These are phyloP conservation scores for Vaccinium macrocarpon DNA, from an alignment of 148 eudicot genomes.

Conservation along the genomic window DNA sequence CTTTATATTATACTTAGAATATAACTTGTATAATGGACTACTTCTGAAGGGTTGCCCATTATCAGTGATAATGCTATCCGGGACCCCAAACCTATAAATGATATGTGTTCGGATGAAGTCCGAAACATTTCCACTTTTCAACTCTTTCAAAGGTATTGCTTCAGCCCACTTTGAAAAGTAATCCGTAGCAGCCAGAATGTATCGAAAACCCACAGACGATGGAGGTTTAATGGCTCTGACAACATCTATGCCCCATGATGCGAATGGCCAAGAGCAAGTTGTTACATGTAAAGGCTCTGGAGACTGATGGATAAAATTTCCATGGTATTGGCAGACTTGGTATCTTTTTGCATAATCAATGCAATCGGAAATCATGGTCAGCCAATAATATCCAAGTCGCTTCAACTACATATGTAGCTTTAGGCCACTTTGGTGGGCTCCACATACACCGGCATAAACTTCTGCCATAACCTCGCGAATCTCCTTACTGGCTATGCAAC, in stretches of 20 bases:
- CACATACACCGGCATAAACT: no score
- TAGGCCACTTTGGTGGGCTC: no score
- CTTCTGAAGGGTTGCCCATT: neutral
- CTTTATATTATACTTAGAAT: neutral
- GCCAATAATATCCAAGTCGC: no score
- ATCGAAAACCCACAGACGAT: neutral
- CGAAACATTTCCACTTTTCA: neutral
- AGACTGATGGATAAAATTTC: neutral
- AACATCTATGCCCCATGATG: neutral
- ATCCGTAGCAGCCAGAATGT: neutral
- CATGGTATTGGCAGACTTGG: neutral
- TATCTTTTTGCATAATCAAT: no score
- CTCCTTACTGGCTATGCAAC: no score
- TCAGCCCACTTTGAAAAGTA: neutral
- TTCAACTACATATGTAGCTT: no score
- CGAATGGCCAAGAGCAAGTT: neutral
- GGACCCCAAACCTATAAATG: neutral
- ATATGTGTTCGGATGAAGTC: neutral
- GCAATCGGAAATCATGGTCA: no score
- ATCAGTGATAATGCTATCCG: neutral
- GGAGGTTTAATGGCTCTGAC: neutral
- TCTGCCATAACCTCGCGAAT: no score
- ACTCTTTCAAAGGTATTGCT: neutral
- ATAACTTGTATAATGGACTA: neutral
- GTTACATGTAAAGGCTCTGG: neutral